These are phyloP conservation scores for Blastocystis sp. DNA, from an alignment of 352 stramenopile species.

Conservation along the genomic window DNA sequence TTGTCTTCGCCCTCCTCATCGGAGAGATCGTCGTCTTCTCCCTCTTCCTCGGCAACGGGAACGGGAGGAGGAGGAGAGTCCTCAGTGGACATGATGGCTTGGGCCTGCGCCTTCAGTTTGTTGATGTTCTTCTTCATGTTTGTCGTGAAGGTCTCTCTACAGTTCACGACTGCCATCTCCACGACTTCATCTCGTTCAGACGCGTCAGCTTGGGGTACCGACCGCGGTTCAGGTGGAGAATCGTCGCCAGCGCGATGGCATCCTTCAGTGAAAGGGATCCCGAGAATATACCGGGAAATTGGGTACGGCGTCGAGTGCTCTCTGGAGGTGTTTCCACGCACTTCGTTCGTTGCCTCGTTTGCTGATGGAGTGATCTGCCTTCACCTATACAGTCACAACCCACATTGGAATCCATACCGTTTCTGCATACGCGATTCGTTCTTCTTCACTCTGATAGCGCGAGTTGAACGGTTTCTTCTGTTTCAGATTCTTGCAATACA, in stretches of 20 bases:
- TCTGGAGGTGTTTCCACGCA: conserved; percentile 6
- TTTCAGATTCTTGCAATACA: background rate
- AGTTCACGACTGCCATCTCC: background rate
- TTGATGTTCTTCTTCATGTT: conserved; percentile 27
- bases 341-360: background rate
- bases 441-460: background rate
- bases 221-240: background rate
- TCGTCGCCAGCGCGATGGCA: background rate
- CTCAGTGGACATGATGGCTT: background rate
- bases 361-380: background rate
- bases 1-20: background rate
- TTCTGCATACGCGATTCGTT: background rate
- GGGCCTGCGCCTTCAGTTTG: background rate
- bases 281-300: background rate
- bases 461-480: background rate
- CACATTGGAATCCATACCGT: background rate
- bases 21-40: background rate
- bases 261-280: background rate
- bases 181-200: background rate
- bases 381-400: background rate
- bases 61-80: background rate
- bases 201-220: background rate
- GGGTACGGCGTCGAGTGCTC: background rate
- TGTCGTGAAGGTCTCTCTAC: background rate
- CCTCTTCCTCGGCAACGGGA: background rate